Percentiles rank a stretch among this genome's conserved stretches.
phyloP scores from a whole-genome alignment of 441 rosid genomes.

The Viola pubescens region DNA sequence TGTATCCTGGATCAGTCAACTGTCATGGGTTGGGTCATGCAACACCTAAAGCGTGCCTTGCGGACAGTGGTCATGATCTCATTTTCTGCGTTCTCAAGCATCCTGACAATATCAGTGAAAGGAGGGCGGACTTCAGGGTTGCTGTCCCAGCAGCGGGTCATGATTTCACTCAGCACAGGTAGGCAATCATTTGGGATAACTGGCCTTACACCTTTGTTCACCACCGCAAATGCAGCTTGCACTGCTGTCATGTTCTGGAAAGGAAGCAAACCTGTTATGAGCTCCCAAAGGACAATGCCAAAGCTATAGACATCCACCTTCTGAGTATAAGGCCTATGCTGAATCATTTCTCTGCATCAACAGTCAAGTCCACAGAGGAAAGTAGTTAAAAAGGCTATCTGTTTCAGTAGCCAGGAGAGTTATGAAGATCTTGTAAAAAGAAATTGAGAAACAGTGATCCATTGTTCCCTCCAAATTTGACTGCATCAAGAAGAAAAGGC shows the following conservation, averaged over 20 bases:
- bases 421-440: not conserved
- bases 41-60: slow-evolving; percentile 96
- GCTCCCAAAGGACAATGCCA: slow-evolving; percentile 95
- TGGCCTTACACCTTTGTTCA: slow-evolving; percentile 85
- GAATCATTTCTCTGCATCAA: slow-evolving; percentile 89
- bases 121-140: slow-evolving; percentile 90
- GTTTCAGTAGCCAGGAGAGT: no score
- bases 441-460: not conserved
- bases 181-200: slow-evolving; percentile 78
- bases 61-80: slow-evolving; percentile 86
- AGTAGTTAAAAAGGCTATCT: no score
- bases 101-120: slow-evolving; percentile 66
- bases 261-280: slow-evolving; percentile 80
- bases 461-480: not conserved
- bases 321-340: slow-evolving; percentile 91
- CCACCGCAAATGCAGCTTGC: slow-evolving; percentile 98
- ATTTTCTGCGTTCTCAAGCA: slow-evolving; percentile 79
- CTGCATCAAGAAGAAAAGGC: not conserved
- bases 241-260: slow-evolving; percentile 98
- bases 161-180: slow-evolving; percentile 69
- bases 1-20: slow-evolving; percentile 41
- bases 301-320: slow-evolving; percentile 95
- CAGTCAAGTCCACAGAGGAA: not conserved
- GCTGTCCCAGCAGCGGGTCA: slow-evolving; percentile 94
- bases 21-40: slow-evolving; percentile 87